Conservation (phyloP, 306 rosid genomes). For the Ormosia emarginata region DNA sequence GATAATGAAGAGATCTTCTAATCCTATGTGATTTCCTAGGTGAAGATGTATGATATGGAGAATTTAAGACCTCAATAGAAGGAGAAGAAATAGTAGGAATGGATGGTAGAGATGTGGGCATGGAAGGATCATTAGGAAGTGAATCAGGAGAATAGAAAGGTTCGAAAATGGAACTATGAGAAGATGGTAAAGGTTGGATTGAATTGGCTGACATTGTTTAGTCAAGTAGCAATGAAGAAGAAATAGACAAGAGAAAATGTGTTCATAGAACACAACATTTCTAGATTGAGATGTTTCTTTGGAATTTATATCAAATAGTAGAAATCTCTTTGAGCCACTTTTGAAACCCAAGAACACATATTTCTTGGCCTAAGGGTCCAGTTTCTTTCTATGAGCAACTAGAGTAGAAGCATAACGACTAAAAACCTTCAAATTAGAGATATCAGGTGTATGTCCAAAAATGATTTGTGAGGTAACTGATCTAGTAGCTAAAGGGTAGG, state of each 20-base stretch:
- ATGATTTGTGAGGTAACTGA: neutral
- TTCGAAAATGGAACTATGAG: too few relatives aligned
- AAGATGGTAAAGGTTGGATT: too few relatives aligned
- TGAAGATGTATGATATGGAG: too few relatives aligned
- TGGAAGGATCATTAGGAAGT: too few relatives aligned
- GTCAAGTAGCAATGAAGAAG: too few relatives aligned
- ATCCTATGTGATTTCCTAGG: too few relatives aligned
- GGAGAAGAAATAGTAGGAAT: too few relatives aligned
- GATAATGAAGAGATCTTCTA: too few relatives aligned
- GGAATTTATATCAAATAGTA: neutral
- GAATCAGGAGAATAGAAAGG: too few relatives aligned
- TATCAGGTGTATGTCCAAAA: accelerated
- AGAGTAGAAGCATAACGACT: neutral
- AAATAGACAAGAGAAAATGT: neutral
- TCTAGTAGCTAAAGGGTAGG: neutral
- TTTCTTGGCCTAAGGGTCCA: neutral
- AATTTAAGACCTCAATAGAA: too few relatives aligned
- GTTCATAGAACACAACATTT: neutral
- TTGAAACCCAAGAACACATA: neutral
- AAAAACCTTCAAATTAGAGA: neutral
- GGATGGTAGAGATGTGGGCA: too few relatives aligned
- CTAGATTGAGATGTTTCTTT: neutral
- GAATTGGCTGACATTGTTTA: too few relatives aligned
- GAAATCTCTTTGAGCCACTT: neutral
- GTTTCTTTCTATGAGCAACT: neutral